phyloP scores from a whole-genome alignment of 1,284 basidiomycete species.

The Malassezia cuniculi region DNA sequence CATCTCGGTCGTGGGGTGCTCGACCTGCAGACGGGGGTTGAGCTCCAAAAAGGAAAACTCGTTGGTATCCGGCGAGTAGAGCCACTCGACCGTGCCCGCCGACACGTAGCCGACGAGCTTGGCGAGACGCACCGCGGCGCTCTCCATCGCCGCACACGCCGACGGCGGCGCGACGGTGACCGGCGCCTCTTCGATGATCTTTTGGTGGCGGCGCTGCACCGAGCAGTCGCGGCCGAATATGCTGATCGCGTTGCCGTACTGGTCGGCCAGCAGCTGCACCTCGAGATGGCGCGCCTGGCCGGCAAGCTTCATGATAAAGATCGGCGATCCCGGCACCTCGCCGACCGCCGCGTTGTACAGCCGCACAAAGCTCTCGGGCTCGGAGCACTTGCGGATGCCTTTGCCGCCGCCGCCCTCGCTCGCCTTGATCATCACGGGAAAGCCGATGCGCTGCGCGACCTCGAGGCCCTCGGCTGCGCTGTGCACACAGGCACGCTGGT shows the following conservation, averaged over 20 bases:
- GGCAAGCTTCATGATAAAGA: constrained; percentile 99
- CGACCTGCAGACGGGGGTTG: constrained; percentile 98
- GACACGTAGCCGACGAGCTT: constrained; percentile 98
- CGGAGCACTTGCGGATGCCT: constrained; percentile 50
- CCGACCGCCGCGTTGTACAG: constrained; percentile 81
- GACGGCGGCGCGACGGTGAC: constrained; percentile 72
- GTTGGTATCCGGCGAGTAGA: constrained; percentile 87
- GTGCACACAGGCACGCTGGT: constrained; percentile 76
- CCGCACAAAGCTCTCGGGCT: constrained; percentile 75
- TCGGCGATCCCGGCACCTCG: constrained; percentile 91
- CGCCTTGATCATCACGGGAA: constrained; percentile 99
- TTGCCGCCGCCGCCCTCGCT: constrained; percentile 98
- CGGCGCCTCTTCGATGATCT: constrained; percentile 99
- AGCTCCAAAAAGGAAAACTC: constrained; percentile 96
- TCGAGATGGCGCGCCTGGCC: constrained; percentile 93
- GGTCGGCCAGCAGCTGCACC: constrained; percentile 95
- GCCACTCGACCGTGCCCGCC: constrained; percentile 95
- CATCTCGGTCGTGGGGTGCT: constrained; percentile 95
- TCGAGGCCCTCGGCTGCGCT: constrained; percentile 75
- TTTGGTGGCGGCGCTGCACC: constrained; percentile 97
- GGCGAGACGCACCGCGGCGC: constrained; percentile 88
- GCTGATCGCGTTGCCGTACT: constrained; percentile 98
- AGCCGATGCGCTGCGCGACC: constrained; percentile 78
- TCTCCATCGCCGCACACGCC: constrained; percentile 87
- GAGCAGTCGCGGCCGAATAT: constrained; percentile 99